Evolutionary conservation across 2,329 filamentous ascomycete species (phyloP).

Genomic region (Westerdykella aurantiaca): DNA sequence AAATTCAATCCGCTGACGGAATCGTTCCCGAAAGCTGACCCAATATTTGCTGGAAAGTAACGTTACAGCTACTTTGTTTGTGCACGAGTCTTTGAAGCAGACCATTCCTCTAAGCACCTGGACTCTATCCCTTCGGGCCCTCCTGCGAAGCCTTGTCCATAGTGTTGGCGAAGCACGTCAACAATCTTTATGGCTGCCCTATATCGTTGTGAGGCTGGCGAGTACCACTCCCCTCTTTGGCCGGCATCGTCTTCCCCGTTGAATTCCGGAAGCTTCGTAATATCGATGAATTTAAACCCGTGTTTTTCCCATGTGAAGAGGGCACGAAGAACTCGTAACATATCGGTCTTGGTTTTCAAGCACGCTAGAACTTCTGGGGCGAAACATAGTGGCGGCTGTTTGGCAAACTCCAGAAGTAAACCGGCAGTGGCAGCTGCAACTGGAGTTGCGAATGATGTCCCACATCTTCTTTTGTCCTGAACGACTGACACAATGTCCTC

Average conservation of each 20-base stretch:
- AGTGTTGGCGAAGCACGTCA: not conserved
- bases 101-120: too few relatives aligned
- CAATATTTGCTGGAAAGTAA: too few relatives aligned
- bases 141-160: not conserved
- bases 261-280: not conserved
- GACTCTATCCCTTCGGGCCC: too few relatives aligned
- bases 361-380: not conserved
- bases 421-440: constrained; percentile 1
- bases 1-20: too few relatives aligned
- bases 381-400: not conserved
- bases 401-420: not conserved
- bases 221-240: not conserved
- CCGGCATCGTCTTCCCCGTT: not conserved
- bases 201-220: not conserved
- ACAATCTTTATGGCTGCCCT: not conserved
- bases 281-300: not conserved
- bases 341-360: not conserved
- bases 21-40: too few relatives aligned
- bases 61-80: too few relatives aligned
- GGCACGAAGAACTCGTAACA: not conserved
- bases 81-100: too few relatives aligned
- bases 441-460: not conserved
- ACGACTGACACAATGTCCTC: not conserved
- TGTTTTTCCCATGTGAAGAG: not conserved
- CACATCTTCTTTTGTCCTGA: not conserved